These are phyloP conservation scores for Ophiostoma himal-ulmi DNA, from an alignment of 2,329 filamentous ascomycete genomes.

Conservation along the genomic window DNA sequence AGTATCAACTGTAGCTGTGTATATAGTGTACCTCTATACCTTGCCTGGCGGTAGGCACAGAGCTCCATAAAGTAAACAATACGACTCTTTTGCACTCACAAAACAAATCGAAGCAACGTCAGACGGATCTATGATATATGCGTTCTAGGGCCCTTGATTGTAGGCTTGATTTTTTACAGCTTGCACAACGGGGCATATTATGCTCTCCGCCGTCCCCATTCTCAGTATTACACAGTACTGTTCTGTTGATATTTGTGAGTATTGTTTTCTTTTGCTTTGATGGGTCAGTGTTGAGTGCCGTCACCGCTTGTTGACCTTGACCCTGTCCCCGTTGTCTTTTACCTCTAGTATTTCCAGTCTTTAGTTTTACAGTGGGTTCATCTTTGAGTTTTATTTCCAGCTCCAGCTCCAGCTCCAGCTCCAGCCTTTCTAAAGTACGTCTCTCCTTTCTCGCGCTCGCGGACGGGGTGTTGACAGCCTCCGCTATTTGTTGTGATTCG, in stretches of 20 bases:
- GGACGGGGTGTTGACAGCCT: no score
- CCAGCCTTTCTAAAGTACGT: not conserved
- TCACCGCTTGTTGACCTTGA: constrained; percentile 8
- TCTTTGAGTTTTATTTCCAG: not conserved
- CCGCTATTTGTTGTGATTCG: no score
- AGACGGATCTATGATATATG: not conserved
- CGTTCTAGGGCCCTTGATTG: not conserved
- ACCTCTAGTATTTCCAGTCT: not conserved
- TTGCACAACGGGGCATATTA: not conserved
- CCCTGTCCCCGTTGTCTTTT: not conserved
- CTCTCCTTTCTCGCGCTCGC: no score
- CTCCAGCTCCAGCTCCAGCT: not conserved
- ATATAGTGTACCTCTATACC: not conserved
- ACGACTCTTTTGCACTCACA: not conserved
- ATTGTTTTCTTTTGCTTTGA: not conserved
- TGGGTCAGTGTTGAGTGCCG: not conserved
- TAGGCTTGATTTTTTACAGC: not conserved
- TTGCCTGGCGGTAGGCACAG: not conserved
- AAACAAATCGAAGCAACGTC: not conserved
- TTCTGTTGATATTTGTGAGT: not conserved
- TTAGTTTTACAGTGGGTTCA: not conserved
- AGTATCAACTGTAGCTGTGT: not conserved
- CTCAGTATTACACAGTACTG: not conserved
- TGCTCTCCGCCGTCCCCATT: constrained; percentile 2
- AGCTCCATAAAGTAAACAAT: no score